Evolutionary conservation across 148 eudicot genomes (phyloP), one percentile per base, ranked within the genome.

Genomic region (Silene uniflora): DNA sequence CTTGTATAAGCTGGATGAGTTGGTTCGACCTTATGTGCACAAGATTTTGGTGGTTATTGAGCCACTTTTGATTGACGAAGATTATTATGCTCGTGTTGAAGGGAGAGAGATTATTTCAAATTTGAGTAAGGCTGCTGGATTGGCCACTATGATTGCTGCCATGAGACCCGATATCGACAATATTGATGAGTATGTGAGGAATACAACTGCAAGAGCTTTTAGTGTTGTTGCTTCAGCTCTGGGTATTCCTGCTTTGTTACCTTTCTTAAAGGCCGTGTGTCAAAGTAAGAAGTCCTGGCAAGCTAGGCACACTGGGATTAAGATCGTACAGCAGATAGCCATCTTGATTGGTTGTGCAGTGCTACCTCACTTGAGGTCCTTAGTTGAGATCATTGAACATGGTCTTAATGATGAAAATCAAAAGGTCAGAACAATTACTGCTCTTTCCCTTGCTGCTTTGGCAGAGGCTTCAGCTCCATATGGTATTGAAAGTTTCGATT

Each of bases 271-370:
- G 87, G 98, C 98, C 55, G 98, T 94, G 25, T 94, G 98, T 84
- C 98, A 94, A 84, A 94, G 98, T 87, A 94, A 94, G 89, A 94
- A 94, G 80, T 91, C 98, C 11, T 94, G 98, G 98, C 98, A 94
- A 83, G 98, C 98, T 77, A 91, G 98, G 80, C 98, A 94, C 84
- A 94, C 97, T 0, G 98, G 98, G 70, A 94, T 94, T 60, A 94
- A 94, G 81, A 94, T 91, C 77, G 98, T 94, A 73, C 98, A 94
- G 84, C 98, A 94, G 82, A 94, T 94, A 56, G 98, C 98, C 74
- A 94, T 94, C 69, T 81, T 94, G 76, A 94, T 94, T 35, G 98
- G 98, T 14, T 94, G 98, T 82, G 98, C 98, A 14, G 98, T 94
- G 71, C 87, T 94, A 78, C 98, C 98, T 16, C 98, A 94, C 66